Evolutionary conservation across 1,284 basidiomycete species (phyloP).

Genomic region (Moesziomyces antarcticus): DNA sequence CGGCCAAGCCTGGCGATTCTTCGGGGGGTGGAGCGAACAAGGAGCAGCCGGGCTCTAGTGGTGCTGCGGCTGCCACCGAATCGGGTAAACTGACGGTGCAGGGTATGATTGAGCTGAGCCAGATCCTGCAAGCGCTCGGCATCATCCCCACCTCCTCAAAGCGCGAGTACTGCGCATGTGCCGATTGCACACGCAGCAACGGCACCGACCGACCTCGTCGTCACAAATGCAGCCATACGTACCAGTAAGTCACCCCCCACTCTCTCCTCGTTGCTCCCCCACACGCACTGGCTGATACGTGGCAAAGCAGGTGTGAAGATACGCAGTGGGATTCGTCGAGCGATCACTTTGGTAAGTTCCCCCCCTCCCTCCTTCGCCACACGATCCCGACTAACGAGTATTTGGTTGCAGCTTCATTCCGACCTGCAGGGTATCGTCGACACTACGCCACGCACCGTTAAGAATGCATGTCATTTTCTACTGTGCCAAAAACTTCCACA

Average conservation of each 20-base stretch:
- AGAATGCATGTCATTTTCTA: neutral
- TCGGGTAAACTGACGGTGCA: conserved; percentile 14
- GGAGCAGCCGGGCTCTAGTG: conserved; percentile 1
- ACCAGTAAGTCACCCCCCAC: no score
- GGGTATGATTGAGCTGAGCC: conserved; percentile 16
- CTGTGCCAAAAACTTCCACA: conserved; percentile 74
- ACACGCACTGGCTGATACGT: no score
- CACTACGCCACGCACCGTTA: neutral
- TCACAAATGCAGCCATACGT: no score
- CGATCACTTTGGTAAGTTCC: no score
- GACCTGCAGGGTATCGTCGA: neutral
- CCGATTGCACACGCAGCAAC: neutral
- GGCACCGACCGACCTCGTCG: no score
- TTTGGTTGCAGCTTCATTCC: neutral
- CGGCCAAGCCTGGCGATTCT: neutral
- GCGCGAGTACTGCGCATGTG: neutral
- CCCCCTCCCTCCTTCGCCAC: no score
- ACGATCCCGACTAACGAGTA: no score
- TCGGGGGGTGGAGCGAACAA: conserved; percentile 5
- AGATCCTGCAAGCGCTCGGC: conserved; percentile 24
- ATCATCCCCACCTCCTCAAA: neutral
- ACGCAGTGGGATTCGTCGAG: no score
- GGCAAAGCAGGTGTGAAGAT: no score
- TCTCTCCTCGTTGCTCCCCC: no score
- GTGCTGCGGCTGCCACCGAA: neutral